phyloP scores from a whole-genome alignment of 306 rosid species.

The Oemleria cerasiformis region DNA sequence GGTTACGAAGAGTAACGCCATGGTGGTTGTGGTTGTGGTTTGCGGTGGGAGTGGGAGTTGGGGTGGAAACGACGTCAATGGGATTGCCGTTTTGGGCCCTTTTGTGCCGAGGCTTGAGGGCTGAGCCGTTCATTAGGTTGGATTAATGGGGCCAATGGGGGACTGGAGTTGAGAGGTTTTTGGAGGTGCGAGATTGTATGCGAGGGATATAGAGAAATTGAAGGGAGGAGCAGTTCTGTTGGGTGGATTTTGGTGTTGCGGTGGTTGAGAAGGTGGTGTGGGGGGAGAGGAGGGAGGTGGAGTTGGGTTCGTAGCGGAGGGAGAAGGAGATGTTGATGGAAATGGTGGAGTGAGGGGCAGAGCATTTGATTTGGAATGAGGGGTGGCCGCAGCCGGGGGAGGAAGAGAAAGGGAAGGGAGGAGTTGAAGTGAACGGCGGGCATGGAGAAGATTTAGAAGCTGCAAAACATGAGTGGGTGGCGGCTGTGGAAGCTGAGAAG shows the following conservation, averaged over 20 bases:
- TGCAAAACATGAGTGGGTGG: conserved; percentile 27
- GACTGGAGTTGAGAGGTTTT: no score
- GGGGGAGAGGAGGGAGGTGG: conserved; percentile 60
- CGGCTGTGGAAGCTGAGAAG: conserved; percentile 5
- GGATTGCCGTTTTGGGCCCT: conserved; percentile 6
- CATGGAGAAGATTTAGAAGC: conserved; percentile 28
- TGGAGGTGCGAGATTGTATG: no score
- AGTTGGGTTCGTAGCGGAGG: conserved; percentile 47
- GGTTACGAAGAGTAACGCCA: no score
- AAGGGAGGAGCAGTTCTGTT: conserved; percentile 30
- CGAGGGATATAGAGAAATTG: conserved; percentile 42
- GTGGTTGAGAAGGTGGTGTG: background rate
- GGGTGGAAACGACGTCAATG: background rate
- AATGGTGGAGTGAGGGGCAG: conserved; percentile 46
- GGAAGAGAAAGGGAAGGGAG: conserved; percentile 68
- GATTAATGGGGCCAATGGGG: background rate
- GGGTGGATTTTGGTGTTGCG: background rate
- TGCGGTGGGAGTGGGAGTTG: background rate
- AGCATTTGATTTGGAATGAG: conserved; percentile 63
- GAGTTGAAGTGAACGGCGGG: conserved; percentile 60
- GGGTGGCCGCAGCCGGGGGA: conserved; percentile 88
- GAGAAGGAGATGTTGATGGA: conserved; percentile 74
- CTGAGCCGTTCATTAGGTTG: conserved; percentile 35
- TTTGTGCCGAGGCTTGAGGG: conserved; percentile 14
- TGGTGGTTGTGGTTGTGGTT: background rate